Evolutionary conservation across 495 filamentous ascomycete genomes (phyloP), one percentile per base, ranked within the genome.

Genomic region (Penicillium dipodomyicola): DNA sequence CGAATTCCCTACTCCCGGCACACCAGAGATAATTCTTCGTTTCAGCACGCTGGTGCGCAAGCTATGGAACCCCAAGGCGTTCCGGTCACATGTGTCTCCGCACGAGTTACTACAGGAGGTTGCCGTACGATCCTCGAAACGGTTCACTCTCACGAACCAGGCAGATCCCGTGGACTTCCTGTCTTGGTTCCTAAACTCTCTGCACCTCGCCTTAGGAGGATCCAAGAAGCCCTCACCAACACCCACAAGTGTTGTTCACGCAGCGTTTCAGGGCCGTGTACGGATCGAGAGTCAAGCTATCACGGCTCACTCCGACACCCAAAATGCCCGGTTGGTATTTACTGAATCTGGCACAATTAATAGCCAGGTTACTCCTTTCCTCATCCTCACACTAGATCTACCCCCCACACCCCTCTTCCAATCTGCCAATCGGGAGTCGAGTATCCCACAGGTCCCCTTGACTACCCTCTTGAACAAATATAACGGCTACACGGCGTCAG

Each of bases 41-140:
- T 91, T 94, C 62, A 88, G 88, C 40, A 94, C 92, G 44, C 80
- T 99, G 45, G 86, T 96, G 48, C 89, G 94, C 59, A 99, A 99
- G 75, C 87, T 99, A 56, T 99, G 94, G 94, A 99, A 99, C 60
- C 89, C 92, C 6, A 87, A 89, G 60, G 94, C 94, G 39, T 99
- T 99, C 81, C 94, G 96, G 70, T 86, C 87, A 11, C 94, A 99
- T 73, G 94, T 99, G 39, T 97, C 93, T 8, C 94, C 94, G 0
- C 94, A 99, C 76, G 94, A 99, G 65, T 83, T 99, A 15, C 82
- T 99, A 2, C 94, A 97, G 68, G 93, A 97, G 72, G 87, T 99
- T 61, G 89, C 92, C 12, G 76, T 96, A 20, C 85, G 84, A 39
- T 96, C 92, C 27, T 89, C 87, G 58, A 97, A 97, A 70, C 88